Base-by-base conservation (phyloP, 208 protist genomes). In the Leishmania tropica region DNA sequence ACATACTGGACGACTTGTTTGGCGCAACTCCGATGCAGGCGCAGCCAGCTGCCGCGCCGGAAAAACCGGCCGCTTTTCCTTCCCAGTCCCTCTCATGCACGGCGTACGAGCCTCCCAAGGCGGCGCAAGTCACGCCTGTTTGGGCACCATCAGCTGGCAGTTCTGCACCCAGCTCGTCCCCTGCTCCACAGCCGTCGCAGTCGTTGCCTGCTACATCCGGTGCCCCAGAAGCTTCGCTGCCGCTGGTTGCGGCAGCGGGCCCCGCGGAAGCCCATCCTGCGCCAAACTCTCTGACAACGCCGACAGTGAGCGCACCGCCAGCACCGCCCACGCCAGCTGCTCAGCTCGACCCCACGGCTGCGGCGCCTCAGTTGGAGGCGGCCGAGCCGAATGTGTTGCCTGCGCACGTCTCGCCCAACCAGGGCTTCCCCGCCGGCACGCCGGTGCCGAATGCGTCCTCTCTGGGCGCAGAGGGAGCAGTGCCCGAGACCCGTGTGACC, bases 1-100 rank as follows among this genome's bases (percentile, higher is more conserved):
- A 95, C 83, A 78, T 97, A 31, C 83, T 97, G 13, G 92, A 97
- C 73, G 94, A 97, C 84, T 87, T 97, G 70, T 97, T 97, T 70
- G 94, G 94, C 54, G 79, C 77, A 13, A 75, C 89, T 3, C 65
- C 80, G 5, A 80, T 81, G 62, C 76, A 47, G 37, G 42, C 47
- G 21, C 76, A 74, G 58, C 40, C 83, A 28, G 35, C 62, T n/a
- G 47, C 80, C 21, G 37, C 84, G 37, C 28, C 70, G 62, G 70
- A n/a, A 45, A 24, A n/a, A 37, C 8, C 62, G 31, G 73, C 58
- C 76, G 76, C 76, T 45, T 68, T 48, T 51, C 60, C 80, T 7
- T 48, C 58, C 6, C 71, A 81, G 21, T 79, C 86, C 37, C 82
- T 85, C 51, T 72, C 78, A 8, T 80, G 77, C 42, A 77, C 78